A percentile compares a stretch with the other conserved stretches of the same genome.
phyloP scores from a whole-genome alignment of 768 basidiomycete species.

The Lactarius vividus region DNA sequence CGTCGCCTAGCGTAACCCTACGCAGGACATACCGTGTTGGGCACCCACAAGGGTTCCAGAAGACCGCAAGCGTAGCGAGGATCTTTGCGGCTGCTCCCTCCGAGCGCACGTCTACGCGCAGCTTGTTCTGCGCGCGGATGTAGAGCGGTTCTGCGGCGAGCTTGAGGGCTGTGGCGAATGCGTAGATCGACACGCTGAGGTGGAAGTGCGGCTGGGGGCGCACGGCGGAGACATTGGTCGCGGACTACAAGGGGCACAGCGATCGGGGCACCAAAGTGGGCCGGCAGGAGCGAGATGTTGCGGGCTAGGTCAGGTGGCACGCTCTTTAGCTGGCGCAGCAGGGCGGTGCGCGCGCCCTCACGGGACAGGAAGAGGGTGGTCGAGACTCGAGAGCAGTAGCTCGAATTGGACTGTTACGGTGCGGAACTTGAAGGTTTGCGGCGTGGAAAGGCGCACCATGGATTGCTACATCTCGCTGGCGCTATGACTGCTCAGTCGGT shows the following conservation, averaged over 20 bases:
- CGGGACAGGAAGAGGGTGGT: constrained; percentile 90
- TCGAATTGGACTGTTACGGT: too few relatives aligned
- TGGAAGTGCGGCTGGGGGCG: constrained; percentile 62
- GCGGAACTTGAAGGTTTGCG: too few relatives aligned
- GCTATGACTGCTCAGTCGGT: constrained; percentile 88
- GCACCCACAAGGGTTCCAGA: constrained; percentile 38
- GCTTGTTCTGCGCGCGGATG: constrained; percentile 54
- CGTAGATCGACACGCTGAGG: constrained; percentile 65
- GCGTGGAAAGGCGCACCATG: too few relatives aligned
- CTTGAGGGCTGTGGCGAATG: constrained; percentile 70
- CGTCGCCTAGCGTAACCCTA: constrained; percentile 27
- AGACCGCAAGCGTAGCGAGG: constrained; percentile 58
- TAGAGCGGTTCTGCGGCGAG: constrained; percentile 72
- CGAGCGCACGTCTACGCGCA: constrained; percentile 65
- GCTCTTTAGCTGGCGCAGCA: constrained; percentile 54
- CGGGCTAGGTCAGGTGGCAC: constrained; percentile 30
- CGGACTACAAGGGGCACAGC: constrained; percentile 56
- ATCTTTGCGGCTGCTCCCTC: constrained; percentile 85
- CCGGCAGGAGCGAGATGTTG: constrained; percentile 63
- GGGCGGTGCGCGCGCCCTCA: constrained; percentile 88
- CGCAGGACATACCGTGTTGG: constrained; percentile 27
- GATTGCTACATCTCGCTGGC: constrained; percentile 62
- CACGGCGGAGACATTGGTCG: constrained; percentile 51
- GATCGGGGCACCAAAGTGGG: constrained; percentile 65
- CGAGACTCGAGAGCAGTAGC: too few relatives aligned